Evolutionary conservation across 768 basidiomycete species (phyloP), one percentile per base, ranked within the genome.

Genomic region (Fomitopsis pulvina): DNA sequence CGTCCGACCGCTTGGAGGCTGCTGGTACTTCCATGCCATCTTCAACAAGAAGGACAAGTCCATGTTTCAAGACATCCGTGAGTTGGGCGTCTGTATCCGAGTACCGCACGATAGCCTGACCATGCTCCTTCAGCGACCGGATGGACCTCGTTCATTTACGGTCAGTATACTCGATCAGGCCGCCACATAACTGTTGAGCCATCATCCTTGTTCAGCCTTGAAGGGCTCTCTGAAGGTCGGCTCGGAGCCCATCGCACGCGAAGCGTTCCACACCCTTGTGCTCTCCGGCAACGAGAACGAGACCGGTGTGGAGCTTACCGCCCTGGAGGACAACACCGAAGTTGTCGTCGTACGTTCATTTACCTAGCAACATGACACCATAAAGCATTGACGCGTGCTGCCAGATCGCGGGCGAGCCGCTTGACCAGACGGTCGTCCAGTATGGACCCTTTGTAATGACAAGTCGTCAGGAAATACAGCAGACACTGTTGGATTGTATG

Each of bases 401-500:
- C 5, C 52, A 85, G 87, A 75, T 86, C 53, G 83, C 93, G 4
- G 94, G 88, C 16, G 87, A 93, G 67, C 92, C 93, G 12, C 75
- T 97, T 4, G 80, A 93, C 53, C 93, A 97, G 65, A 76, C 80
- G 0, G 89, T 97, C 10, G 76, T 89, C 52, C 93, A 95, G 60
- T 83, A 91, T 55, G 88, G 87, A 3, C 88, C 89, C 6, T 89
- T 90, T 60, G 93, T 95, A 14, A 85, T 94, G 80, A 92, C 87
- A 9, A 80, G 77, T 2, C 72, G 73, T 22, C 79, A 85, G 53
- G 92, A 93, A 60, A 88, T 95, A 29, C 77, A 85, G 60, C 73
- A 85, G 63, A 90, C 94, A 0, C 67, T 98, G 52, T 59, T 77
- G 25, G 94, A 97, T 58, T 94, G 85, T 86, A 65, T 71, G 74